Conservation (phyloP, 345 rosid genomes). For the Moringa oleifera region DNA sequence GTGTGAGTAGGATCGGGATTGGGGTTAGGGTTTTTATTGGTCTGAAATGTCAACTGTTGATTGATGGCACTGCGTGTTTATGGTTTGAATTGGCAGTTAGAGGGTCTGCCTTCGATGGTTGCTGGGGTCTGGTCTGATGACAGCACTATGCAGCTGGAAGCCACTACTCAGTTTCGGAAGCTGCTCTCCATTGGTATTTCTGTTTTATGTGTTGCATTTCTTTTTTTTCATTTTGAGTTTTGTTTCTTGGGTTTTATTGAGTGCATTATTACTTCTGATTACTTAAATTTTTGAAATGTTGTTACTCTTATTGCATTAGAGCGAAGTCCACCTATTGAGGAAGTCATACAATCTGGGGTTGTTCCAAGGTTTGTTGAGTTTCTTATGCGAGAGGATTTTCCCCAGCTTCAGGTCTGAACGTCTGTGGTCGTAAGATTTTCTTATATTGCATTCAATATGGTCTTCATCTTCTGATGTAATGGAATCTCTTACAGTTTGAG, state of each 20-base stretch:
- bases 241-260: not conserved
- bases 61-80: not conserved
- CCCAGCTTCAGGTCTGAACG: slow-evolving; percentile 67
- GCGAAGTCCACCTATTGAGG: slow-evolving; percentile 80
- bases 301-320: slow-evolving; percentile 29
- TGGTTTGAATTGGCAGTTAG: slow-evolving; percentile 43
- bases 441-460: not conserved
- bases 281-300: no score
- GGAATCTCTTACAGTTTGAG: slow-evolving; percentile 52
- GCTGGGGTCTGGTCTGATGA: slow-evolving; percentile 61
- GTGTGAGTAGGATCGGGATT: not conserved
- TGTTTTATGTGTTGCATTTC: not conserved
- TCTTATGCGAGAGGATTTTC: slow-evolving; percentile 65
- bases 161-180: slow-evolving; percentile 83
- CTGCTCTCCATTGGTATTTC: slow-evolving; percentile 69
- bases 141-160: slow-evolving; percentile 56
- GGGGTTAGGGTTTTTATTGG: slow-evolving; percentile 10
- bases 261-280: not conserved
- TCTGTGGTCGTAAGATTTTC: not conserved
- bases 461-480: not conserved
- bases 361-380: slow-evolving; percentile 91
- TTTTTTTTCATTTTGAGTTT: not conserved
- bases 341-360: slow-evolving; percentile 72
- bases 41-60: not conserved
- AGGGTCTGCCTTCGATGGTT: slow-evolving; percentile 70